Conservation (phyloP, 345 rosid genomes). For the Gossypium rotundifolium region DNA sequence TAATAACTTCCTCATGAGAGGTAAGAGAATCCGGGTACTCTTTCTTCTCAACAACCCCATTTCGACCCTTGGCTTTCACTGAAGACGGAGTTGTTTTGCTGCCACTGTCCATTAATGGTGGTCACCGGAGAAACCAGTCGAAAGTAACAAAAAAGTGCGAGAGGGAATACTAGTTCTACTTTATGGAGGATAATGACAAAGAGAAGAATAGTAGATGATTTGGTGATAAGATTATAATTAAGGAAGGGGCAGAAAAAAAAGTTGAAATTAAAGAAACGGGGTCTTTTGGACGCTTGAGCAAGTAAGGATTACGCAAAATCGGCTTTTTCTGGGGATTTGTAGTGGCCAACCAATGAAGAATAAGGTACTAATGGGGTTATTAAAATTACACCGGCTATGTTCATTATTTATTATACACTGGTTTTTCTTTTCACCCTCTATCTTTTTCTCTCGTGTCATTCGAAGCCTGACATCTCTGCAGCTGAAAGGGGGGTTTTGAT, state of each 20-base stretch:
- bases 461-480: constrained; percentile 38
- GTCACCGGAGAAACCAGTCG: constrained; percentile 17
- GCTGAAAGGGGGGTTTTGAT: constrained; percentile 24
- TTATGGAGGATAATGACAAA: constrained; percentile 21
- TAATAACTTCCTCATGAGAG: constrained; percentile 47
- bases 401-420: constrained; percentile 26
- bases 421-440: neutral
- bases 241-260: constrained; percentile 27
- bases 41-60: constrained; percentile 20
- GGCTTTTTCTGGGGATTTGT: constrained; percentile 48
- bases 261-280: constrained; percentile 20
- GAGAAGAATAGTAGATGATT: constrained; percentile 21
- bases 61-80: constrained; percentile 21
- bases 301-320: constrained; percentile 63
- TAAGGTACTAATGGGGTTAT: constrained; percentile 6
- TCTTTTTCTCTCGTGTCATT: constrained; percentile 28
- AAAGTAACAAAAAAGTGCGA: neutral
- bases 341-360: constrained; percentile 16
- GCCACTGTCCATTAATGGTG: neutral
- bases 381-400: constrained; percentile 21
- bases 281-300: constrained; percentile 31
- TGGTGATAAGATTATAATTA: constrained; percentile 41
- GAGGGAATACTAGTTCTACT: neutral
- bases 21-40: constrained; percentile 65
- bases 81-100: constrained; percentile 36